A percentile compares a stretch with the other conserved stretches of the same genome.
Conservation (phyloP, 1,284 basidiomycete genomes). For the Ceratobasidium sp. region DNA sequence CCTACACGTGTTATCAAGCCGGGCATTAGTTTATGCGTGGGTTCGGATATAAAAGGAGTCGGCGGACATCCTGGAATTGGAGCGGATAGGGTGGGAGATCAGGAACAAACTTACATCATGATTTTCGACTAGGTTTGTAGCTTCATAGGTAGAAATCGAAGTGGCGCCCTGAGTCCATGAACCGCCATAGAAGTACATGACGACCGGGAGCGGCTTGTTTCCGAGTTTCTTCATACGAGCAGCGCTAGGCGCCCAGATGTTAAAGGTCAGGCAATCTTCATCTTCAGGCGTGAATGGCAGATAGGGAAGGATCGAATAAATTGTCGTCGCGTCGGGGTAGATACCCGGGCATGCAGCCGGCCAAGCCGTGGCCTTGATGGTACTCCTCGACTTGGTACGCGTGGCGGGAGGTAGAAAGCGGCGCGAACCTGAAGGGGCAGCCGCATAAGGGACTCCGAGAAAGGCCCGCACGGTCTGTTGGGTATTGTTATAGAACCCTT, state of each 20-base stretch:
- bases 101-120: slow-evolving; percentile 31
- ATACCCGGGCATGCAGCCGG: slow-evolving; percentile 29
- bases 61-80: background rate
- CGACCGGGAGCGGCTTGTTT: slow-evolving; percentile 22
- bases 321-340: slow-evolving; percentile 5
- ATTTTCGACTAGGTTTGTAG: slow-evolving; percentile 20
- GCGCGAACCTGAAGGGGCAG: slow-evolving; percentile 12
- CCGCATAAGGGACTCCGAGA: slow-evolving; percentile 37
- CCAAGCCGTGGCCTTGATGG: slow-evolving; percentile 33
- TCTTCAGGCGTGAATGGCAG: slow-evolving; percentile 5
- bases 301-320: slow-evolving; percentile 20
- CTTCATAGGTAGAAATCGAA: slow-evolving; percentile 25
- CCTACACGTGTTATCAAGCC: background rate
- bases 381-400: background rate
- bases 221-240: slow-evolving; percentile 16
- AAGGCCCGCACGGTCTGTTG: slow-evolving; percentile 33
- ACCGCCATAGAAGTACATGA: slow-evolving; percentile 40
- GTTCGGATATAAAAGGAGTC: background rate
- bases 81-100: background rate
- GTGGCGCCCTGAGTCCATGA: slow-evolving; percentile 13
- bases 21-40: slow-evolving; percentile 5
- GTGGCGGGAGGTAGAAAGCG: slow-evolving; percentile 29
- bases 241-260: slow-evolving; percentile 38
- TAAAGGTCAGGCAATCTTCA: slow-evolving; percentile 38
- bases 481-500: slow-evolving; percentile 27